Conservation (phyloP, 495 filamentous ascomycete species). For the Xylaria venustula region DNA sequence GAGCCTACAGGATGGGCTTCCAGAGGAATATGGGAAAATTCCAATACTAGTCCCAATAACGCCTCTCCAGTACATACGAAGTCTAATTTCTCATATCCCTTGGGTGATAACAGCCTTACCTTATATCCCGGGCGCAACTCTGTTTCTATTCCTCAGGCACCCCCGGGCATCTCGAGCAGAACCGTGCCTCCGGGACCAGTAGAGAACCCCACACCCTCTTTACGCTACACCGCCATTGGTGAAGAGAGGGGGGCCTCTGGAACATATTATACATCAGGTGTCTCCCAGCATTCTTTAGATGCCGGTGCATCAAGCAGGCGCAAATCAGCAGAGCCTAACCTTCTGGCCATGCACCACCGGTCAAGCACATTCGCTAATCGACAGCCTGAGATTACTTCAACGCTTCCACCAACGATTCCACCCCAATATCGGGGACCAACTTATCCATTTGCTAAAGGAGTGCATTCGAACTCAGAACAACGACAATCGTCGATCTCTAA, state of each 20-base stretch:
- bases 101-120: slow-evolving; percentile 3
- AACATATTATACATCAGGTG: background rate
- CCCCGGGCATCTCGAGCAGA: slow-evolving; percentile 8
- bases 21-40: slow-evolving; percentile 14
- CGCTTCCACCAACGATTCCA: slow-evolving; percentile 7
- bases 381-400: slow-evolving; percentile 18
- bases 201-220: background rate
- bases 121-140: slow-evolving; percentile 13
- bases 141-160: slow-evolving; percentile 14
- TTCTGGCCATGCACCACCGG: slow-evolving; percentile 14
- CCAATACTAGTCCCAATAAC: slow-evolving; percentile 15
- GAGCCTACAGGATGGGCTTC: slow-evolving; percentile 19
- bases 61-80: slow-evolving; percentile 23
- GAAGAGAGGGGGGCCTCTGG: background rate
- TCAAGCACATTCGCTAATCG: slow-evolving; percentile 15
- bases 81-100: slow-evolving; percentile 17
- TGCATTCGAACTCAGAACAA: slow-evolving; percentile 9
- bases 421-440: slow-evolving; percentile 16
- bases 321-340: slow-evolving; percentile 25
- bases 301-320: slow-evolving; percentile 14
- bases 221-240: background rate
- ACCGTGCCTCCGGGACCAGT: slow-evolving; percentile 22
- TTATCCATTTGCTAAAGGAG: slow-evolving; percentile 13
- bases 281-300: background rate
- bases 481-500: slow-evolving; percentile 25